A percentile compares a stretch with the other conserved stretches of the same genome.
These are phyloP conservation scores for Ballota nigra DNA, from an alignment of 257 asterid species.

Conservation along the genomic window DNA sequence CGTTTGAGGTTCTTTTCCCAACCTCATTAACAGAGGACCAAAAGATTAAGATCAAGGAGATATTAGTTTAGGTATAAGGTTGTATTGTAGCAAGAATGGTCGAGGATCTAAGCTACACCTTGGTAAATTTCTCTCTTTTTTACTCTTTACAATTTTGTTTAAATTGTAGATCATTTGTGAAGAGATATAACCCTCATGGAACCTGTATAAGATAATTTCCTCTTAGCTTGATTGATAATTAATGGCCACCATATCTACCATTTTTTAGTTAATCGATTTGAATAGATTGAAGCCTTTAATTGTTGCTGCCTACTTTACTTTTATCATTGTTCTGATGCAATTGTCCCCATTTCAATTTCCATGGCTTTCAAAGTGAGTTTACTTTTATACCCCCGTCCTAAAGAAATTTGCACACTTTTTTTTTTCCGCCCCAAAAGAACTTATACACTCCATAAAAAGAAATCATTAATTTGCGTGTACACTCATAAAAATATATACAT, in stretches of 20 bases:
- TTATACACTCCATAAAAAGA: too few relatives aligned
- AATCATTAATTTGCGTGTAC: too few relatives aligned
- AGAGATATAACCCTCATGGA: constrained; percentile 14
- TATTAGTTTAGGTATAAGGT: constrained; percentile 38
- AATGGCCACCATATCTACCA: neutral
- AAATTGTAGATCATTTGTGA: constrained; percentile 25
- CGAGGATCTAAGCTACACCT: neutral
- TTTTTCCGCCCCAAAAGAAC: too few relatives aligned
- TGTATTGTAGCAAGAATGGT: constrained; percentile 12
- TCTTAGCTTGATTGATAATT: constrained; percentile 1
- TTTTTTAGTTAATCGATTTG: neutral
- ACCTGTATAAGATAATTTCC: neutral
- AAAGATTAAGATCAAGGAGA: constrained; percentile 71
- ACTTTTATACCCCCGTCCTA: too few relatives aligned
- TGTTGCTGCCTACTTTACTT: neutral
- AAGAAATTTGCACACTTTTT: too few relatives aligned
- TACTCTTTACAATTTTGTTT: constrained; percentile 33
- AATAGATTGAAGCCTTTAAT: neutral
- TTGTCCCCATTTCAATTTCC: neutral
- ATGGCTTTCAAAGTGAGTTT: too few relatives aligned
- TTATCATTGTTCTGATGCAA: neutral
- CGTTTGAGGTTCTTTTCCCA: constrained; percentile 91
- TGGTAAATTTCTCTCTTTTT: neutral
- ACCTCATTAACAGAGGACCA: constrained; percentile 68
- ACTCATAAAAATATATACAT: too few relatives aligned